Evolutionary conservation across 805 yeast species (phyloP).

Genomic region (Metschnikowia noctiluminum): DNA sequence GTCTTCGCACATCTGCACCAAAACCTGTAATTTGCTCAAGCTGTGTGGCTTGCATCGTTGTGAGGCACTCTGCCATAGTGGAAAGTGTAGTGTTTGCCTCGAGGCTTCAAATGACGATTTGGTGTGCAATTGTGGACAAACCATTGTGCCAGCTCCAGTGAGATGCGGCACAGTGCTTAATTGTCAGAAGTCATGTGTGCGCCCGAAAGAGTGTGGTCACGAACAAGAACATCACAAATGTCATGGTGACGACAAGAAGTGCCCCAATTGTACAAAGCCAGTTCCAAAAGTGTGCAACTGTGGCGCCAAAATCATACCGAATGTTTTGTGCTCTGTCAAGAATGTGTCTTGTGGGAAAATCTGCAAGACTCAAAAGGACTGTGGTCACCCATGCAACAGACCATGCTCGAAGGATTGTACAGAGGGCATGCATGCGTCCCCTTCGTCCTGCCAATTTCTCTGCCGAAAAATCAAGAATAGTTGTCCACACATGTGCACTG

Average conservation of each 20-base stretch:
- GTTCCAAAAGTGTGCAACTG: slow-evolving; percentile 61
- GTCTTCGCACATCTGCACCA: slow-evolving; percentile 69
- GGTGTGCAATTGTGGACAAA: slow-evolving; percentile 76
- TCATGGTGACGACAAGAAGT: slow-evolving; percentile 58
- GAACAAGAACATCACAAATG: slow-evolving; percentile 66
- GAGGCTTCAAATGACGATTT: slow-evolving; percentile 79
- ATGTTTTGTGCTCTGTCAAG: slow-evolving; percentile 66
- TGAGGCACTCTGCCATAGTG: slow-evolving; percentile 69
- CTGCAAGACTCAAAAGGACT: slow-evolving; percentile 30
- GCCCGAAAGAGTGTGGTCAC: slow-evolving; percentile 68
- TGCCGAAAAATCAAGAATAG: slow-evolving; percentile 52
- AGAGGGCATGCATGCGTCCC: slow-evolving; percentile 52
- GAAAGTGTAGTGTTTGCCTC: slow-evolving; percentile 75
- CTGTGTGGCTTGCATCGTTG: slow-evolving; percentile 66
- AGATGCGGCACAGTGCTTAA: slow-evolving; percentile 71
- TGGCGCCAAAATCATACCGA: slow-evolving; percentile 52
- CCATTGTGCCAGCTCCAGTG: slow-evolving; percentile 76
- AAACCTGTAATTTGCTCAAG: slow-evolving; percentile 57
- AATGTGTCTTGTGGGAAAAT: slow-evolving; percentile 59
- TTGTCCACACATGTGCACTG: slow-evolving; percentile 69
- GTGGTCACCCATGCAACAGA: slow-evolving; percentile 48
- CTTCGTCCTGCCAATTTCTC: slow-evolving; percentile 47
- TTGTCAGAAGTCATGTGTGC: slow-evolving; percentile 63
- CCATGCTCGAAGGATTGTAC: slow-evolving; percentile 63
- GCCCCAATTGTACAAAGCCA: slow-evolving; percentile 73